Conservation (phyloP, 2,329 filamentous ascomycete species). For the Ophiostoma australiae region DNA sequence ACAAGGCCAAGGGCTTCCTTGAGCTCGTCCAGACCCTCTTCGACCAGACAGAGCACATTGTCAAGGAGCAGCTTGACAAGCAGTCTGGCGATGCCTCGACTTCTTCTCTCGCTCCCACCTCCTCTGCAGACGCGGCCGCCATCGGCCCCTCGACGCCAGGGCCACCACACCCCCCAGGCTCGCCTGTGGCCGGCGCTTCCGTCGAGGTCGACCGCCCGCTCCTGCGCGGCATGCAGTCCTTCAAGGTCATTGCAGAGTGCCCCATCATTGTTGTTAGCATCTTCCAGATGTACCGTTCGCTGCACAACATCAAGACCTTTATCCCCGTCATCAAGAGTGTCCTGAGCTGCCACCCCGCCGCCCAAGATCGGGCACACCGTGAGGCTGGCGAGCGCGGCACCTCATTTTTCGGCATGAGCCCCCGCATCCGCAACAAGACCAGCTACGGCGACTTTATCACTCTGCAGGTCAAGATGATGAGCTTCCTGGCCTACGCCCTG, state of each 20-base stretch:
- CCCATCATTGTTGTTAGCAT: conserved; percentile 98
- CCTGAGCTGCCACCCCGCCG: conserved; percentile 80
- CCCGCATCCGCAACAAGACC: conserved; percentile 84
- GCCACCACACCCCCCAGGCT: conserved; percentile 68
- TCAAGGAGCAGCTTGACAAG: conserved; percentile 90
- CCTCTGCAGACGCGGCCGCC: conserved; percentile 30
- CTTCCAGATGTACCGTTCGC: conserved; percentile 81
- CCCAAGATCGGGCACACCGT: conserved; percentile 84
- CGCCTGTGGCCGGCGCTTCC: conserved; percentile 77
- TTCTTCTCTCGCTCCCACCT: not conserved
- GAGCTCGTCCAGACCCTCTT: conserved; percentile 94
- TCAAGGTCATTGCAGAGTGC: conserved; percentile 96
- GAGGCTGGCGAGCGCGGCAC: conserved; percentile 74
- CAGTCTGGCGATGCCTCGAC: conserved; percentile 46
- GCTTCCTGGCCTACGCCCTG: conserved; percentile 88
- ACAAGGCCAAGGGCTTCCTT: conserved; percentile 83
- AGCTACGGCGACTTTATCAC: conserved; percentile 98
- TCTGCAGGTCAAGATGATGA: conserved; percentile 98
- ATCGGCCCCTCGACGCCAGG: conserved; percentile 62
- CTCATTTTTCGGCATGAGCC: conserved; percentile 88
- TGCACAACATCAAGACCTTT: conserved; percentile 82
- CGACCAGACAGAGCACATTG: conserved; percentile 86
- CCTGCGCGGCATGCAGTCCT: conserved; percentile 93
- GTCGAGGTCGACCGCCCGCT: conserved; percentile 77
- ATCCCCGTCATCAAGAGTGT: conserved; percentile 92